These are phyloP conservation scores for Neoconidiobolus thromboides DNA, from an alignment of 371 early-diverging fungal genomes.

Conservation along the genomic window DNA sequence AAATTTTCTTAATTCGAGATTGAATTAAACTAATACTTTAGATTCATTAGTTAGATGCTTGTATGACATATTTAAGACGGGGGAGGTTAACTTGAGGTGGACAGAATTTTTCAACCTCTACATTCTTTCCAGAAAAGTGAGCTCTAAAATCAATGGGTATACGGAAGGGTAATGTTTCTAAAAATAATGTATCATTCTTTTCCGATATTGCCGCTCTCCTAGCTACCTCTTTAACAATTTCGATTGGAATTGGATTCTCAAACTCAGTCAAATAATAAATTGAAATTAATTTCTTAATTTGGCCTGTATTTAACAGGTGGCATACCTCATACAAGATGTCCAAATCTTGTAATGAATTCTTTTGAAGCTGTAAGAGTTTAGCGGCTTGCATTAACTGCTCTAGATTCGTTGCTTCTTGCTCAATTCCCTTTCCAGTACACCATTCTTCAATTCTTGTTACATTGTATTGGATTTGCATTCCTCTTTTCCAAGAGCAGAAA, in stretches of 20 bases:
- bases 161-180: conserved; percentile 51
- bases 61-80: conserved; percentile 2
- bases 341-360: conserved; percentile 73
- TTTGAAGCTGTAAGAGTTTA: conserved; percentile 85
- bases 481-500: conserved; percentile 76
- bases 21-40: not conserved
- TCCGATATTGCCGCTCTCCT: conserved; percentile 64
- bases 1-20: too few species aligned
- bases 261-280: conserved; percentile 58
- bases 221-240: conserved; percentile 77
- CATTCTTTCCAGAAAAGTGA: conserved; percentile 6
- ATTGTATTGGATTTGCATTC: conserved; percentile 96
- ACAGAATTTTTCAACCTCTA: conserved; percentile 5
- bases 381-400: conserved; percentile 88
- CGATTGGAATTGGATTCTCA: conserved; percentile 73
- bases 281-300: conserved; percentile 85
- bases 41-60: not conserved
- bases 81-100: conserved; percentile 1
- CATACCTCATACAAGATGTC: conserved; percentile 91
- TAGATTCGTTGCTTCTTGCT: conserved; percentile 73
- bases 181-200: conserved; percentile 63
- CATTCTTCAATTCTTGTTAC: conserved; percentile 89
- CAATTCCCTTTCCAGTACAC: conserved; percentile 81
- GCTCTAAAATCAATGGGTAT: conserved; percentile 3
- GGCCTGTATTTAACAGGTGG: conserved; percentile 79